Base-by-base conservation (phyloP, 345 rosid genomes). In the Crucihimalaya himalaica region DNA sequence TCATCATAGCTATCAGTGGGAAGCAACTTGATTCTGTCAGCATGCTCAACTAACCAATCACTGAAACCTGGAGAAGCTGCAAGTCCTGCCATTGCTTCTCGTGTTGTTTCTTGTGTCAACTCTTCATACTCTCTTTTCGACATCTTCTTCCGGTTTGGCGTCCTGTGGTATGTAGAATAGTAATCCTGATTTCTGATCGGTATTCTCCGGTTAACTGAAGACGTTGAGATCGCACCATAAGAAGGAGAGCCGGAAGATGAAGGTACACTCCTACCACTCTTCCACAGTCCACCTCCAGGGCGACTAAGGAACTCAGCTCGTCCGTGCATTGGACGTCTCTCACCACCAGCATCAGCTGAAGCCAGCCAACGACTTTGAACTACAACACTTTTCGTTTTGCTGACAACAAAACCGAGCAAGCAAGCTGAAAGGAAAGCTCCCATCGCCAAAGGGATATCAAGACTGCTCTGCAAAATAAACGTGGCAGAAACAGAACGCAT, bases 401-500 rank as follows among this genome's bases (percentile, higher is more conserved):
- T 58, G 12, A 88, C 19, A 18, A 84, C 64, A 61, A 32, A 79
- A 88, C 86, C 85, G 64, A 85, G 21, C 45, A 58, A 39, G 70
- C 65, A 80, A 35, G 84, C 82, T 46, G 76, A 74, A 57, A 71
- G 2, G 64, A 86, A 75, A 8, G 87, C 78, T 40, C 74, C 89
- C 64, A 86, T 68, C 1, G 91, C 95, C 68, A 82, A 57, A 74
- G 73, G 83, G 2, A 80, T 76, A 84, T 93, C 98, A 57, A 84
- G 80, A 47, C 89, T 82, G 82, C 98, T 88, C 96, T 92, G 94
- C 48, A 90, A 82, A 73, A 95, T 86, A 59, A 87, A 84, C 0
- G 87, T 79, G 20, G 87, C 78, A n/a, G 89, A 97, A 78, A 92
- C 15, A 34, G 87, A 71, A 45, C 96, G 87, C 88, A 88, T 90